Conservation (phyloP, 495 filamentous ascomycete genomes). For the Tetracladium setigerum region DNA sequence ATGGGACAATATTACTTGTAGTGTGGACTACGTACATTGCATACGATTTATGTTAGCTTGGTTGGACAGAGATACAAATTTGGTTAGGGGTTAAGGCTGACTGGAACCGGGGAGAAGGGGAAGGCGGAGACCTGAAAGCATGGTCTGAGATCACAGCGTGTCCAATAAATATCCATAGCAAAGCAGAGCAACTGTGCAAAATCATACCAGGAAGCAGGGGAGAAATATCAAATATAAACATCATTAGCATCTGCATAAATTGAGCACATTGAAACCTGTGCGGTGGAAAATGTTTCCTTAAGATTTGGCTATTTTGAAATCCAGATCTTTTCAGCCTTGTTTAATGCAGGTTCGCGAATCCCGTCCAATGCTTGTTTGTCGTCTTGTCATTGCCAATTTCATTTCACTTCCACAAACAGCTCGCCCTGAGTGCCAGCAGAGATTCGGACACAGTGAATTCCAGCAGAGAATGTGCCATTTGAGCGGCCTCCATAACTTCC, state of each 20-base stretch:
- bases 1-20: not conserved
- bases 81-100: conserved; percentile 9
- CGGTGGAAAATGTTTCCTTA: too few relatives aligned
- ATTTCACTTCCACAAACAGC: conserved; percentile 6
- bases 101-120: not conserved
- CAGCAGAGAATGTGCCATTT: conserved; percentile 11
- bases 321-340: conserved; percentile 16
- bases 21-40: not conserved
- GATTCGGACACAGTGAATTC: not conserved
- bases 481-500: conserved; percentile 2
- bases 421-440: conserved; percentile 1
- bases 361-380: conserved; percentile 20
- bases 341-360: conserved; percentile 17
- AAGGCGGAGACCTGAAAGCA: too few relatives aligned
- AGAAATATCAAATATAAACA: too few relatives aligned
- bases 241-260: too few relatives aligned
- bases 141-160: not conserved
- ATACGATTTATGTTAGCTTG: not conserved
- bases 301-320: too few relatives aligned
- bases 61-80: not conserved
- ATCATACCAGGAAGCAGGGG: too few relatives aligned
- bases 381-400: conserved; percentile 22
- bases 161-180: not conserved
- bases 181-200: too few relatives aligned
- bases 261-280: too few relatives aligned